A percentile compares a stretch with the other conserved stretches of the same genome.
Evolutionary conservation across 1,284 basidiomycete genomes (phyloP).

Genomic region (Ceratobasidium theobromae): DNA sequence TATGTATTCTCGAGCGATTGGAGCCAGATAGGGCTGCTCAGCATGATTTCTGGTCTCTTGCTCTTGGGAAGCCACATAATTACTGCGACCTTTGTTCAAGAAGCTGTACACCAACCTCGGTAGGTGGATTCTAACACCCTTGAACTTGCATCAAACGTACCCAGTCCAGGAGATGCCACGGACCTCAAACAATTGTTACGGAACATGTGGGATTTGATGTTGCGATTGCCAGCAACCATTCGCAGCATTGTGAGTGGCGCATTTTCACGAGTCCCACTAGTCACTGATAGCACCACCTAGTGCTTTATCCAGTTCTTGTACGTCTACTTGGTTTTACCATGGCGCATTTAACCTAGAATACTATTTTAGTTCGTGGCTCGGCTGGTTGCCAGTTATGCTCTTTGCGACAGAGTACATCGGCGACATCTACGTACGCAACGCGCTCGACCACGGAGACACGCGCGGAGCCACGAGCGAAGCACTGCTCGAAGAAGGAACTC

Average conservation of each 20-base stretch:
- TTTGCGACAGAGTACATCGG: slow-evolving; percentile 85
- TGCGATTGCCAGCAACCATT: slow-evolving; percentile 27
- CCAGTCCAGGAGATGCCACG: slow-evolving; percentile 23
- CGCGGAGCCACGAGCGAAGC: slow-evolving; percentile 32
- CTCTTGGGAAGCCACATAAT: slow-evolving; percentile 47
- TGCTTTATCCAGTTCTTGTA: slow-evolving; percentile 85
- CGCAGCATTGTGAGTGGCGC: slow-evolving; percentile 32
- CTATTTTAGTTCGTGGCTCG: slow-evolving; percentile 55
- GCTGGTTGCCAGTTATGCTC: slow-evolving; percentile 87
- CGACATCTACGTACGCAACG: slow-evolving; percentile 70
- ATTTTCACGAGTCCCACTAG: slow-evolving; percentile 6
- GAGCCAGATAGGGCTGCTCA: slow-evolving; percentile 75
- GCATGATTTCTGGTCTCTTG: slow-evolving; percentile 50
- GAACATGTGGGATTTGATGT: slow-evolving; percentile 9
- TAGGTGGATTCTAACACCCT: slow-evolving; percentile 38
- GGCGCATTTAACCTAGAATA: background rate
- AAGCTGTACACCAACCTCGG: slow-evolving; percentile 53
- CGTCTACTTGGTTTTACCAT: slow-evolving; percentile 41
- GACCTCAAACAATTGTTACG: slow-evolving; percentile 19
- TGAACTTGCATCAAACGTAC: background rate
- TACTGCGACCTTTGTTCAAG: slow-evolving; percentile 55
- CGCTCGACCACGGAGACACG: slow-evolving; percentile 31
- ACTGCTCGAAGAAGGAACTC: slow-evolving; percentile 67
- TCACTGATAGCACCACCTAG: slow-evolving; percentile 44
- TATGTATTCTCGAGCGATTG: slow-evolving; percentile 69